Evolutionary conservation across 306 rosid species (phyloP).

Genomic region (Casuarina equisetifolia): DNA sequence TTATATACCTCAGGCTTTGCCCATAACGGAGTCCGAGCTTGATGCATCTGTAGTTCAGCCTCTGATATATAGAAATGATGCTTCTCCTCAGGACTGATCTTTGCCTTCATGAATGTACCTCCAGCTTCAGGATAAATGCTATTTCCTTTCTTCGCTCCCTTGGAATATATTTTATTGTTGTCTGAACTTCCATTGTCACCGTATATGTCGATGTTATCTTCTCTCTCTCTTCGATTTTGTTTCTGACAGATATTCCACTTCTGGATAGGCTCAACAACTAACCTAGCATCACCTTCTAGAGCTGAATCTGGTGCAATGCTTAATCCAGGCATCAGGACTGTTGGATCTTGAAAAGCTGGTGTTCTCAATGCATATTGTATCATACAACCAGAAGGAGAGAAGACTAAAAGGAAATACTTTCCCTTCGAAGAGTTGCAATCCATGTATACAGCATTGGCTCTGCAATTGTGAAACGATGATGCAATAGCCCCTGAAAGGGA

Average conservation of each 20-base stretch:
- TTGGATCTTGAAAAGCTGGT: constrained; percentile 45
- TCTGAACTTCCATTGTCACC: constrained; percentile 80
- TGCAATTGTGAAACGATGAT: constrained; percentile 67
- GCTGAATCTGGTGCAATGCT: constrained; percentile 50
- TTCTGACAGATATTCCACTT: constrained; percentile 93
- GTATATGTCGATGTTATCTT: constrained; percentile 77
- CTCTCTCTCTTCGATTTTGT: constrained; percentile 62
- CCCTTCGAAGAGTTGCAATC: constrained; percentile 56
- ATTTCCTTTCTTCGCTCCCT: constrained; percentile 47
- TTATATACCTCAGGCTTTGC: constrained; percentile 77
- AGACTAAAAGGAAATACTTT: constrained; percentile 70
- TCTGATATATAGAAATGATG: constrained; percentile 85
- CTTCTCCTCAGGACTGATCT: constrained; percentile 51
- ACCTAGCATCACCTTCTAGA: constrained; percentile 60
- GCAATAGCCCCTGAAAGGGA: constrained; percentile 77
- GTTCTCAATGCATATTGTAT: constrained; percentile 66
- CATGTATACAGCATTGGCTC: constrained; percentile 42
- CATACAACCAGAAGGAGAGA: constrained; percentile 84
- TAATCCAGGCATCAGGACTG: constrained; percentile 42
- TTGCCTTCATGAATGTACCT: constrained; percentile 42
- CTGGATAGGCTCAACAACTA: constrained; percentile 81
- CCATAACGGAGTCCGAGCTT: constrained; percentile 66
- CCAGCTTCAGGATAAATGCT: constrained; percentile 39
- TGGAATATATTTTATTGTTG: constrained; percentile 58
- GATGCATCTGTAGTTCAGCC: constrained; percentile 95